phyloP scores from a whole-genome alignment of 176 grass and related monocot genomes.

The Oryza longistaminata region DNA sequence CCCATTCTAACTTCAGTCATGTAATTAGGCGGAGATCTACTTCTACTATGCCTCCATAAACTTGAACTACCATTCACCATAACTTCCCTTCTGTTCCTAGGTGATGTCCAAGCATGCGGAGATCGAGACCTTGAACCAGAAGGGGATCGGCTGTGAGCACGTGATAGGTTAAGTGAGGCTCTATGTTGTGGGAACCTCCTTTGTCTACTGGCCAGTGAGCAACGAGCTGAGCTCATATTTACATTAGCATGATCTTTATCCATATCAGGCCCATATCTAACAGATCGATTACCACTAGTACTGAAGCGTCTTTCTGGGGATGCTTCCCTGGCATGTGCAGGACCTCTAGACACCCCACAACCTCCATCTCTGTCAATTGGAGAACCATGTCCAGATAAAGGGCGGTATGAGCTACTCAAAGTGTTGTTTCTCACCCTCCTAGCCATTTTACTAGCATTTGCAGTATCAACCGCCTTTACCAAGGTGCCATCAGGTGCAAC shows the following conservation, averaged over 20 bases:
- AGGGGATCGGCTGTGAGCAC: conserved; percentile 60
- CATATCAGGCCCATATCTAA: conserved; percentile 60
- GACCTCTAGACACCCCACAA: conserved; percentile 39
- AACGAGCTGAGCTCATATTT: conserved; percentile 45
- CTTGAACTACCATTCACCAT: conserved; percentile 47
- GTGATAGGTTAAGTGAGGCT: conserved; percentile 55
- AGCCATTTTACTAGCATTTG: conserved; percentile 37
- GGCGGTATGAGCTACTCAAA: conserved; percentile 36
- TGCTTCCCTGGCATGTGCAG: conserved; percentile 50
- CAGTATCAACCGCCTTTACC: conserved; percentile 62
- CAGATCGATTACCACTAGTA: conserved; percentile 33
- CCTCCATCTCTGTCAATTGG: conserved; percentile 50
- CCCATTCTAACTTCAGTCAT: conserved; percentile 47
- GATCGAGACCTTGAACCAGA: conserved; percentile 86
- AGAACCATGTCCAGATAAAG: conserved; percentile 50
- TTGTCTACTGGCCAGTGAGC: conserved; percentile 55
- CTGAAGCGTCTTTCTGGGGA: conserved; percentile 61
- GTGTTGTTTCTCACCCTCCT: conserved; percentile 55
- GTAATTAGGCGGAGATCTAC: conserved; percentile 59
- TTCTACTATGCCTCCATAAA: conserved; percentile 57
- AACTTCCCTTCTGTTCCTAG: conserved; percentile 56
- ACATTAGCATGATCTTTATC: conserved; percentile 50
- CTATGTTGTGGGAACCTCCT: conserved; percentile 50
- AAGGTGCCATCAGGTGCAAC: conserved; percentile 94
- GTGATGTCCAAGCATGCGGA: conserved; percentile 68